phyloP scores from a whole-genome alignment of 2,329 filamentous ascomycete genomes.

The Clonostachys solani region DNA sequence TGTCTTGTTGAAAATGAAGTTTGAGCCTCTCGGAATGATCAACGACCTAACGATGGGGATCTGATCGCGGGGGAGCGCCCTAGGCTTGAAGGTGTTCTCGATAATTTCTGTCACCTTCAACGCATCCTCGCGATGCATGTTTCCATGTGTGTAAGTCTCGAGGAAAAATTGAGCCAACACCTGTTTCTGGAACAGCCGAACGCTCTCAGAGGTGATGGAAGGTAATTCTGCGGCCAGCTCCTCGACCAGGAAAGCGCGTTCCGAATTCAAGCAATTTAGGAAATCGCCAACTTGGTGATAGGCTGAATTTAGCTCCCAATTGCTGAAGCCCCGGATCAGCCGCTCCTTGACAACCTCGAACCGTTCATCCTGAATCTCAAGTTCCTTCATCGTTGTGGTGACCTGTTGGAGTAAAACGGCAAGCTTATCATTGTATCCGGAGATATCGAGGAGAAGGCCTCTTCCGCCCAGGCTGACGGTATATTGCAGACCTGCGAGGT shows the following conservation, averaged over 20 bases:
- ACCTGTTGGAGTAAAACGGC: constrained; percentile 87
- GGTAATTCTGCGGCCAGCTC: constrained; percentile 76
- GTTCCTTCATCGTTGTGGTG: constrained; percentile 74
- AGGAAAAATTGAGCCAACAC: constrained; percentile 80
- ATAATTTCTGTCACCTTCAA: constrained; percentile 80
- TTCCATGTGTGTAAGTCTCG: constrained; percentile 85
- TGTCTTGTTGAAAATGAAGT: constrained; percentile 77
- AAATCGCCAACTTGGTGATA: constrained; percentile 86
- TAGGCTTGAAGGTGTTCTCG: constrained; percentile 71
- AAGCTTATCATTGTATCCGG: constrained; percentile 96
- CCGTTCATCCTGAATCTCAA: constrained; percentile 79
- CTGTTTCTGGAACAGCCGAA: constrained; percentile 75
- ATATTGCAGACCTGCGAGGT: constrained; percentile 86
- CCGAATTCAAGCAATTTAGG: constrained; percentile 73
- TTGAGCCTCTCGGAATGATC: constrained; percentile 72
- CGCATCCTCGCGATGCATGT: constrained; percentile 90
- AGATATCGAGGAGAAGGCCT: constrained; percentile 74
- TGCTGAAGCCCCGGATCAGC: constrained; percentile 70
- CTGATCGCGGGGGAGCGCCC: constrained; percentile 68
- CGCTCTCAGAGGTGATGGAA: constrained; percentile 67
- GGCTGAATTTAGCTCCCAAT: constrained; percentile 83
- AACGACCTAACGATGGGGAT: constrained; percentile 77
- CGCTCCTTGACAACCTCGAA: constrained; percentile 92
- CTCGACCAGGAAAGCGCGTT: constrained; percentile 74
- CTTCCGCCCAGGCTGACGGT: constrained; percentile 67